A percentile compares a stretch with the other conserved stretches of the same genome.
Conservation (phyloP, 169 alveolate genomes). For the Cryptosporidium felis region DNA sequence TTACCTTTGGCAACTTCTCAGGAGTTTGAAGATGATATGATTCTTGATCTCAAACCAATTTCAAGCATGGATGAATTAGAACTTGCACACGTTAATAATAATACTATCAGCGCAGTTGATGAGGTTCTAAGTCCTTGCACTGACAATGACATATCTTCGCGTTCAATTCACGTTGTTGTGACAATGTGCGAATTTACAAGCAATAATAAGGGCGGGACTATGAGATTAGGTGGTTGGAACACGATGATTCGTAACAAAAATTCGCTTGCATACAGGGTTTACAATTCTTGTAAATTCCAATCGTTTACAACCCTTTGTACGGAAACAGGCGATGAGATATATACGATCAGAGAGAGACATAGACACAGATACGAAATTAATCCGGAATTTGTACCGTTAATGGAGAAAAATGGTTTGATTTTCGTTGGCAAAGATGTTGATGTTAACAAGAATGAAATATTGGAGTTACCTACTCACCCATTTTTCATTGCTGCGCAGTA, state of each 20-base stretch:
- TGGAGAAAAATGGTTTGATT: conserved; percentile 87
- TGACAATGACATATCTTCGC: conserved; percentile 18
- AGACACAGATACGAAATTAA: conserved; percentile 94
- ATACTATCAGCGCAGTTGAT: conserved; percentile 17
- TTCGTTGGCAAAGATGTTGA: conserved; percentile 90
- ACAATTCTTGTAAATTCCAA: conserved; percentile 69
- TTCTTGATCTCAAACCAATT: conserved; percentile 4
- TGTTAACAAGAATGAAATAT: conserved; percentile 89
- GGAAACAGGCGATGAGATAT: conserved; percentile 77
- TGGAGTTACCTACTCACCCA: conserved; percentile 87
- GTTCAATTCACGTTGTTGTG: conserved; percentile 67
- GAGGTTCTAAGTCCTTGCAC: conserved; percentile 37
- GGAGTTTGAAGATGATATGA: conserved; percentile 76
- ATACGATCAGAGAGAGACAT: conserved; percentile 90
- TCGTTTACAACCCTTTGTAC: conserved; percentile 54
- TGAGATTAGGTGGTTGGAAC: conserved; percentile 92
- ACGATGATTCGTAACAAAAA: conserved; percentile 84
- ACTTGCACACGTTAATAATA: neutral
- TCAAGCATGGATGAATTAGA: conserved; percentile 62
- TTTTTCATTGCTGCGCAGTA: conserved; percentile 92
- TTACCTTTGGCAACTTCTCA: conserved; percentile 81
- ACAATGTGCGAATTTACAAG: conserved; percentile 80
- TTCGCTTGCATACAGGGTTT: conserved; percentile 89
- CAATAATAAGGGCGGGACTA: conserved; percentile 86
- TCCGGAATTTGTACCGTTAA: conserved; percentile 82